phyloP scores from a whole-genome alignment of 768 basidiomycete genomes.

The Russula lepida region DNA sequence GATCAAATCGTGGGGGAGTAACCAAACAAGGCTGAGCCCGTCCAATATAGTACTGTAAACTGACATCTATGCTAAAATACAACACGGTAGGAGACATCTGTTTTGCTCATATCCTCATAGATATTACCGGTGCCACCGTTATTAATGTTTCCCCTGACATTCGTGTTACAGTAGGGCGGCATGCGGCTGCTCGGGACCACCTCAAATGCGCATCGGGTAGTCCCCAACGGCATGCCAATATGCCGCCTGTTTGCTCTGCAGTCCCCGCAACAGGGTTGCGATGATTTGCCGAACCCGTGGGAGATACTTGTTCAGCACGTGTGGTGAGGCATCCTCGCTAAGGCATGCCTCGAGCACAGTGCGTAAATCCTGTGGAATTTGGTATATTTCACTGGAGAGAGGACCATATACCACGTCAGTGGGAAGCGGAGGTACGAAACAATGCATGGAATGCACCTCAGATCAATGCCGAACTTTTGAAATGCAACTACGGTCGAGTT shows the following conservation, averaged over 20 bases:
- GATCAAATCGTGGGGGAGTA: neutral
- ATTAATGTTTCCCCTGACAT: neutral
- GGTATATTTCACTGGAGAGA: conserved; percentile 32
- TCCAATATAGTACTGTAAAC: neutral
- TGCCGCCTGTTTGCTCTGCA: conserved; percentile 36
- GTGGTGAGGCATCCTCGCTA: conserved; percentile 33
- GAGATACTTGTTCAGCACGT: conserved; percentile 31
- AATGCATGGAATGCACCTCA: conserved; percentile 49
- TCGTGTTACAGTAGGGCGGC: neutral
- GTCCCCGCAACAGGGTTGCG: conserved; percentile 33
- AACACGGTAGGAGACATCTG: neutral
- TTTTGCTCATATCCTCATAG: neutral
- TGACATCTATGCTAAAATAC: neutral
- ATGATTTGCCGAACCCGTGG: conserved; percentile 33
- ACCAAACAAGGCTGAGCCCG: neutral
- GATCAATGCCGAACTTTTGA: conserved; percentile 58
- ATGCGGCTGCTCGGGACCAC: neutral
- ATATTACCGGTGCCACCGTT: neutral
- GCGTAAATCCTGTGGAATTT: conserved; percentile 34
- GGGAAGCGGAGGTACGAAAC: neutral
- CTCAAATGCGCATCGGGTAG: neutral
- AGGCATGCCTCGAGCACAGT: conserved; percentile 36
- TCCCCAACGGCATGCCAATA: conserved; percentile 27
- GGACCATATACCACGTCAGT: neutral
- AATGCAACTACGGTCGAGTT: conserved; percentile 74